phyloP scores from a whole-genome alignment of 1,284 basidiomycete genomes.

The Phellopilus nigrolimitatus region DNA sequence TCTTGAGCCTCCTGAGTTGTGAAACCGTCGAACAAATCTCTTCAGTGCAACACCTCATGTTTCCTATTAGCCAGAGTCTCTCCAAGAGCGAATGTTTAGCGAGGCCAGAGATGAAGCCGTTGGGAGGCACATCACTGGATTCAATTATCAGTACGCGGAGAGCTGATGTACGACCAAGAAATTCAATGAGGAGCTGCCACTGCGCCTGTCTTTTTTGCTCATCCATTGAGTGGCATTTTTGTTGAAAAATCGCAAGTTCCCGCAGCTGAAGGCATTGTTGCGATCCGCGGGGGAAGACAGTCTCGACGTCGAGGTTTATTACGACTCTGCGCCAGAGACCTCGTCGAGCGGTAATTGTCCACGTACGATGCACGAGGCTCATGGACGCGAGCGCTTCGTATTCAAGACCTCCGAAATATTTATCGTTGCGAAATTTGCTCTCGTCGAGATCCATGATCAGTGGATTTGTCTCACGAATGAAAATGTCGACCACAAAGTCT shows the following conservation, averaged over 20 bases:
- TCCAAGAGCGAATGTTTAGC: neutral
- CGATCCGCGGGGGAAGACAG: neutral
- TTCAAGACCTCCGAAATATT: neutral
- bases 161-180: neutral
- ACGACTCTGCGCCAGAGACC: slow-evolving; percentile 6
- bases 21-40: neutral
- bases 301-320: neutral
- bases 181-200: neutral
- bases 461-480: slow-evolving; percentile 1
- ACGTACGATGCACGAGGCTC: slow-evolving; percentile 14
- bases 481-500: neutral
- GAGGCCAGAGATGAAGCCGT: neutral
- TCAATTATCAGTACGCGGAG: slow-evolving; percentile 1
- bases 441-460: neutral
- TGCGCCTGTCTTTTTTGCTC: too few species aligned
- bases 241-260: slow-evolving; percentile 3
- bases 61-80: slow-evolving; percentile 1
- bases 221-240: neutral
- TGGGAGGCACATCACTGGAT: neutral
- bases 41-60: neutral
- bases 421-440: neutral
- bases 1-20: neutral
- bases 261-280: neutral
- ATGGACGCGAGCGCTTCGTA: slow-evolving; percentile 2
- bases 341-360: slow-evolving; percentile 6